Percentiles rank a stretch among this genome's conserved stretches.
phyloP scores from a whole-genome alignment of 257 asterid species.

The Thymus quinquecostatus region DNA sequence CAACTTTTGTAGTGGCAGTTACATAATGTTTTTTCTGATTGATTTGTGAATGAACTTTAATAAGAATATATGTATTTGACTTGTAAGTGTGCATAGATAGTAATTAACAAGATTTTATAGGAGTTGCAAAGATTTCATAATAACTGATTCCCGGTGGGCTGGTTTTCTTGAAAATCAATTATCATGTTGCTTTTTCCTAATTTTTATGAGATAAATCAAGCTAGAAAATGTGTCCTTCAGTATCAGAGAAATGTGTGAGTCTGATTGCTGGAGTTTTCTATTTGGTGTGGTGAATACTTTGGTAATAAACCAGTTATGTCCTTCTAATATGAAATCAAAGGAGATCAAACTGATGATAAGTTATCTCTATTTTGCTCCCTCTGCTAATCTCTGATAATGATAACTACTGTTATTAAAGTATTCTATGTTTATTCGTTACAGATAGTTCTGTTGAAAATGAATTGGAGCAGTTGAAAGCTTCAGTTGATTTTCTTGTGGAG shows the following conservation, averaged over 20 bases:
- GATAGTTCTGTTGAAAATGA: slow-evolving; percentile 51
- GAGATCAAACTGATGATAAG: slow-evolving; percentile 1
- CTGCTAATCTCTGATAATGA: slow-evolving; percentile 19
- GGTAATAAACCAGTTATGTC: background rate
- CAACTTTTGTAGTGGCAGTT: slow-evolving; percentile 9
- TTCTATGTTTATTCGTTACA: slow-evolving; percentile 33
- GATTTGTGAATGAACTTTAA: slow-evolving; percentile 18
- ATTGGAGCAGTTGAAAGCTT: slow-evolving; percentile 71
- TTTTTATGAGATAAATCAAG: slow-evolving; percentile 18
- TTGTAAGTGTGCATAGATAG: background rate
- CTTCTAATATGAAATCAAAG: slow-evolving; percentile 4
- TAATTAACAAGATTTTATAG: slow-evolving; percentile 2
- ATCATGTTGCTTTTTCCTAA: slow-evolving; percentile 6
- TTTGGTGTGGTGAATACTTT: background rate
- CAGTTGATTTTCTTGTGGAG: slow-evolving; percentile 95
- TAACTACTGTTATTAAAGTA: slow-evolving; percentile 2
- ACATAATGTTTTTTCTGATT: background rate
- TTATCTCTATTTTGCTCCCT: slow-evolving; percentile 13
- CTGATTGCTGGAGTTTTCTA: slow-evolving; percentile 10
- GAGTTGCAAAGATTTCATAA: slow-evolving; percentile 10
- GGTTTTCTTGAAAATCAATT: background rate
- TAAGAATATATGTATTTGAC: slow-evolving; percentile 5
- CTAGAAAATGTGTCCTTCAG: background rate
- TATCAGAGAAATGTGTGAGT: background rate
- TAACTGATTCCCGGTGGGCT: background rate